phyloP scores from a whole-genome alignment of 2,329 filamentous ascomycete species.

The Cercospora zeina region DNA sequence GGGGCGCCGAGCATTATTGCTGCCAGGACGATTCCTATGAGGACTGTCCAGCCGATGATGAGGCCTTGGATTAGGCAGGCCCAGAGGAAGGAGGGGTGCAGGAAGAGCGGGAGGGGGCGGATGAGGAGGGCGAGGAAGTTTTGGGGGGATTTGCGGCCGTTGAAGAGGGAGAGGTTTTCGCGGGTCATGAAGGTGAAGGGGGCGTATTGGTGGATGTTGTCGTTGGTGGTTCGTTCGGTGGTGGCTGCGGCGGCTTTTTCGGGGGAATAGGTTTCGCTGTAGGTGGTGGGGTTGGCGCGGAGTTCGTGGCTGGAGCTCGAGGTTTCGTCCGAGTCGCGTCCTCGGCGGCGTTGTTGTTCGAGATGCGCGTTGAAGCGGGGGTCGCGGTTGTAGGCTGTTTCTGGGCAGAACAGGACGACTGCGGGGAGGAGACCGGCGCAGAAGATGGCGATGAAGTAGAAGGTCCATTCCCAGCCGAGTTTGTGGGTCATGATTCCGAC shows the following conservation, averaged over 20 bases:
- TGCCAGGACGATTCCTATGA: slow-evolving; percentile 82
- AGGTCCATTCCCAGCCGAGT: slow-evolving; percentile 83
- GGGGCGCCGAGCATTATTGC: slow-evolving; percentile 78
- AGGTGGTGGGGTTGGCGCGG: slow-evolving; percentile 7
- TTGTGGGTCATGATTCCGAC: slow-evolving; percentile 79
- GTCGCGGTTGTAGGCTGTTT: slow-evolving; percentile 75
- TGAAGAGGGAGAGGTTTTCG: slow-evolving; percentile 58
- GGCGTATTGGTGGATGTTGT: slow-evolving; percentile 22
- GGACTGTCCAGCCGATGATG: slow-evolving; percentile 93
- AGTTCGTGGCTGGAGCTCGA: slow-evolving; percentile 17
- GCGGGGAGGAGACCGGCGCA: slow-evolving; percentile 67
- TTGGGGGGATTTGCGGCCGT: slow-evolving; percentile 78
- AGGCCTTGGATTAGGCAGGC: slow-evolving; percentile 78
- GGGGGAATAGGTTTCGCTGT: slow-evolving; percentile 1
- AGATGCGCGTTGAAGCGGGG: slow-evolving; percentile 69
- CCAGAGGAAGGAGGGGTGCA: slow-evolving; percentile 86
- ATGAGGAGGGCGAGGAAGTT: slow-evolving; percentile 64
- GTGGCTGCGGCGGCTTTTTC: slow-evolving; percentile 5
- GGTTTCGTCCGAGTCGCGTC: slow-evolving; percentile 2
- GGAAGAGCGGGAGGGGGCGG: slow-evolving; percentile 77
- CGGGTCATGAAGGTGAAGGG: slow-evolving; percentile 29
- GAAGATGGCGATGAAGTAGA: slow-evolving; percentile 87
- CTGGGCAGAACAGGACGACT: slow-evolving; percentile 77
- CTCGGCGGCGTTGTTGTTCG: slow-evolving; percentile 33
- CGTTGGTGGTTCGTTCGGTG: neutral